A percentile compares a stretch with the other conserved stretches of the same genome.
Conservation (phyloP, 192 early-diverging fungal species). For the Coemansia sp. region DNA sequence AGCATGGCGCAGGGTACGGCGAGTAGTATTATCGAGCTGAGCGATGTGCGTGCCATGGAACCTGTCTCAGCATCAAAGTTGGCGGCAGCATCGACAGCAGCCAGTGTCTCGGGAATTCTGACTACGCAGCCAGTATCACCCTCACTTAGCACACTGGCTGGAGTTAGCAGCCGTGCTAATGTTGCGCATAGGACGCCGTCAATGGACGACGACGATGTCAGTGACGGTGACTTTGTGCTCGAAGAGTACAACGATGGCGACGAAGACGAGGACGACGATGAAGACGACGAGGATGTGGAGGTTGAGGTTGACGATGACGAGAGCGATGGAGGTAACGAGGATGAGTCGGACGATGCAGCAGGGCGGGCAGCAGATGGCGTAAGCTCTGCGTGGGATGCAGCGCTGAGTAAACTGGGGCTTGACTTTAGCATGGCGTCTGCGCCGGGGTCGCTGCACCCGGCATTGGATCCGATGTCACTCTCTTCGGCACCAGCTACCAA, state of each 20-base stretch:
- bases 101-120: not conserved
- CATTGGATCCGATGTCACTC: no score
- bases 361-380: slow-evolving; percentile 3
- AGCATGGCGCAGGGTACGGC: not conserved
- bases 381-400: slow-evolving; percentile 18
- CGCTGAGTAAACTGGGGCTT: slow-evolving; percentile 36
- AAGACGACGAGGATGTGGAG: slow-evolving; percentile 25
- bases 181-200: not conserved
- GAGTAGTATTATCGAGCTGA: not conserved
- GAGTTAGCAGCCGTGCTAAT: no score
- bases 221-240: slow-evolving; percentile 50
- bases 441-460: slow-evolving; percentile 1
- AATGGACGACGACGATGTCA: slow-evolving; percentile 45
- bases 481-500: not conserved
- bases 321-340: not conserved
- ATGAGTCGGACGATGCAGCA: not conserved
- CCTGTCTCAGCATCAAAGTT: not conserved
- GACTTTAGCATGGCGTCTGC: slow-evolving; percentile 1
- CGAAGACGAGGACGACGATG: slow-evolving; percentile 44
- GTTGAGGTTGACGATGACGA: not conserved
- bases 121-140: slow-evolving; percentile 1
- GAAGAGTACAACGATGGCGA: slow-evolving; percentile 29
- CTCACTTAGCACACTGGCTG: not conserved
- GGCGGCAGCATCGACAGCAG: not conserved
- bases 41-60: no score